A percentile compares a stretch with the other conserved stretches of the same genome.
phyloP scores from a whole-genome alignment of 257 asterid species.

The Verbascum thapsus region DNA sequence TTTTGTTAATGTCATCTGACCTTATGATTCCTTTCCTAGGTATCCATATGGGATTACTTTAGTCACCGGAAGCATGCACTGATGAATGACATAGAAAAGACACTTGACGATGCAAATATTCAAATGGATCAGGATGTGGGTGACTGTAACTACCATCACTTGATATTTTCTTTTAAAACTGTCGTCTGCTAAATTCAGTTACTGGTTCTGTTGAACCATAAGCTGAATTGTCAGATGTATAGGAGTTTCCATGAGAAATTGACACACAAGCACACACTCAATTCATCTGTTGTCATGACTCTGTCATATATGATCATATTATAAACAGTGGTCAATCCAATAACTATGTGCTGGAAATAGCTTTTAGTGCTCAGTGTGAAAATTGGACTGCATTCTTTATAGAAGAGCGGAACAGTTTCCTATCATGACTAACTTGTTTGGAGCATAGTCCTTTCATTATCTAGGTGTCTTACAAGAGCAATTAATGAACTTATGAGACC shows the following conservation, averaged over 20 bases:
- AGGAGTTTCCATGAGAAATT: constrained; percentile 13
- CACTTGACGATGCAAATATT: constrained; percentile 93
- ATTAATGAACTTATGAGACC: too few relatives aligned
- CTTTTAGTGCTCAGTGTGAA: too few relatives aligned
- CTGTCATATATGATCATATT: too few relatives aligned
- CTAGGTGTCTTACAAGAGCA: too few relatives aligned
- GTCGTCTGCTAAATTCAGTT: constrained; percentile 31
- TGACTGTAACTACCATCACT: constrained; percentile 36
- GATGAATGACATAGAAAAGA: constrained; percentile 94
- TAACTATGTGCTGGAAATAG: too few relatives aligned
- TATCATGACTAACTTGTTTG: too few relatives aligned
- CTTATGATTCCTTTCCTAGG: constrained; percentile 47
- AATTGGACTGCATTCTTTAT: too few relatives aligned
- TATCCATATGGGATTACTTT: constrained; percentile 85
- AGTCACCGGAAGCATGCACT: constrained; percentile 84
- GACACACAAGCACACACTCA: too few relatives aligned
- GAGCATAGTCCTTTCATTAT: too few relatives aligned
- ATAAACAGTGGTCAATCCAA: too few relatives aligned
- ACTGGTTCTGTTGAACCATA: constrained; percentile 25
- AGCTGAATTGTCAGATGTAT: constrained; percentile 14
- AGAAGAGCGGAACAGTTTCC: too few relatives aligned
- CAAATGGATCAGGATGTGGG: constrained; percentile 99
- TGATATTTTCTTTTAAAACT: constrained; percentile 19
- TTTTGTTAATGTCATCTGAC: constrained; percentile 22
- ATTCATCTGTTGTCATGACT: too few relatives aligned